These are phyloP conservation scores for Pancytospora philotis DNA, from an alignment of 371 early-diverging fungal species.

Conservation along the genomic window DNA sequence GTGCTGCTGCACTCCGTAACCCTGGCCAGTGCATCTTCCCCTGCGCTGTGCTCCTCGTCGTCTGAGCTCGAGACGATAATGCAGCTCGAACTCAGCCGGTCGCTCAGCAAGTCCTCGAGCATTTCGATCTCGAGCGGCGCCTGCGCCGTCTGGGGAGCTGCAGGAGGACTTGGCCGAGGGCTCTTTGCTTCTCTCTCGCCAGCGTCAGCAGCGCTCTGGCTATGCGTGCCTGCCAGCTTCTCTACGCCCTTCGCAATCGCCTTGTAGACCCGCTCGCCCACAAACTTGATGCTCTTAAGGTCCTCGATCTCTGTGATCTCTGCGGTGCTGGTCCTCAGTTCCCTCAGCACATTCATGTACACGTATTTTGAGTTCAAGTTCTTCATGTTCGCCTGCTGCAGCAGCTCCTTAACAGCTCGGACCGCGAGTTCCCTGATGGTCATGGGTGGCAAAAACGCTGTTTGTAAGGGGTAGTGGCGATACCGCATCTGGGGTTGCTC, in stretches of 20 bases:
- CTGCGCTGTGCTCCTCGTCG: background rate
- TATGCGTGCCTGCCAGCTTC: background rate
- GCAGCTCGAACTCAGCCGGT: background rate
- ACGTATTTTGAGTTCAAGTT: constrained; percentile 1
- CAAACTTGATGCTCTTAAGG: constrained; percentile 2
- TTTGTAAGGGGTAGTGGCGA: no score
- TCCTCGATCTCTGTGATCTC: background rate
- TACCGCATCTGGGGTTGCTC: no score
- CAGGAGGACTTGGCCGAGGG: background rate
- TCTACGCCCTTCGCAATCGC: background rate
- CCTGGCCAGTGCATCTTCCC: background rate
- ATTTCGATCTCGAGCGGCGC: background rate
- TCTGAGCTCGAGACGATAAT: background rate
- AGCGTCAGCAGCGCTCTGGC: background rate
- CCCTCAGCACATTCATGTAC: background rate
- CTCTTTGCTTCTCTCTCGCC: background rate
- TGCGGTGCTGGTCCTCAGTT: background rate
- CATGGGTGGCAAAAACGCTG: background rate
- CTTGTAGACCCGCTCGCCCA: background rate
- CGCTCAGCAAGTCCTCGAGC: background rate
- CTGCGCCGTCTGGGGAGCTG: background rate
- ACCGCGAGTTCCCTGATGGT: background rate
- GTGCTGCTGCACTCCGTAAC: background rate
- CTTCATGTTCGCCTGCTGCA: background rate
- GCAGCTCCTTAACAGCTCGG: background rate